Evolutionary conservation across 2,329 filamentous ascomycete species (phyloP), one percentile per base, ranked within the genome.

Genomic region (Coleophoma cylindrospora): DNA sequence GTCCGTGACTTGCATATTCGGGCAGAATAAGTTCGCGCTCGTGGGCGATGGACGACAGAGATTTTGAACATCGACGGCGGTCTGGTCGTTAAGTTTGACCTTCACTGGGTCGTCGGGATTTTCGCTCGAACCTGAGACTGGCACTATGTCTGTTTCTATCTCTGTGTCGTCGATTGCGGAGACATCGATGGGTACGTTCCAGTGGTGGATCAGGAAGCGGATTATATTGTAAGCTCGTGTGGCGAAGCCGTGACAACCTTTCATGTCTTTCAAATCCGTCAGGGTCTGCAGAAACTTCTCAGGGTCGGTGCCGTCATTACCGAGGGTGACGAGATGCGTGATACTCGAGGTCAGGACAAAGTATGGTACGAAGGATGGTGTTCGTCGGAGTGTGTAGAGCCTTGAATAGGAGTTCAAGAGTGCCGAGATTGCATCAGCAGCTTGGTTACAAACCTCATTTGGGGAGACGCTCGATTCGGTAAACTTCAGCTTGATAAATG

Each of bases 221-320:
- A 84, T 65, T 15, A 84, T 84, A 54, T 62, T 45, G 3, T 62
- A 50, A 13, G 60, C 60, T 4, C 56, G 59, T 6, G 10, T 45
- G 1, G 64, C 59, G 34, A 65, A 64, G 7, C 52, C 54, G 44
- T 66, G 64, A 41, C 60, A 61, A 0, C 75, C 75, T 0, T 76
- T 74, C 81, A 84, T 84, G 57, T 83, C 78, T 1, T 74, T 74
- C 14, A 84, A 67, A 53, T 83, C 77, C 2, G 73, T 65, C 34
- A 84, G 79, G 12, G 79, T 79, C 49, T 79, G 76, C 10, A 66
- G 70, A 34, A 84, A 1, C 73, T 67, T 33, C 74, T 62, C 55
- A 1, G 73, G 10, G 62, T 52, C 54, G 2, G 64, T 53, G 4
- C 60, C 55, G 9, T 64, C 52, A 11, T 58, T 34, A 61, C 58